phyloP scores from a whole-genome alignment of 176 grass and related monocot genomes.

The Triticum monococcum region DNA sequence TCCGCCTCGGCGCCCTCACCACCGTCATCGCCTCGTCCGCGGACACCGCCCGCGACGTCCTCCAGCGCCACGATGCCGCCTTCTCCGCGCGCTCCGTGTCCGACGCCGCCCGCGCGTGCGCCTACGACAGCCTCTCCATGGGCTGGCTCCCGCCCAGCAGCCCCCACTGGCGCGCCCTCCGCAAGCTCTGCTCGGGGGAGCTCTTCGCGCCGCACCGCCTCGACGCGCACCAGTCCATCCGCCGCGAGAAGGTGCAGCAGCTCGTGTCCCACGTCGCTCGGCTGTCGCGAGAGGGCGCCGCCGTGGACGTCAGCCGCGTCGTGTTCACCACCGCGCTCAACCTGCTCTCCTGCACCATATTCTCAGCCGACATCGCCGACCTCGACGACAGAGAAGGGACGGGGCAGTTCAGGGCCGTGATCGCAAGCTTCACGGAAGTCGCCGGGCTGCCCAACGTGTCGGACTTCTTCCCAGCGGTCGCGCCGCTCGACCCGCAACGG shows the following conservation, averaged over 20 bases:
- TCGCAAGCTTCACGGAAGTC: background rate
- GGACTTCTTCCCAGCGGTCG: conserved; percentile 32
- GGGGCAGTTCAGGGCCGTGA: no score
- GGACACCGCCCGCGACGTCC: conserved; percentile 13
- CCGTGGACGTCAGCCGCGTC: conserved; percentile 16
- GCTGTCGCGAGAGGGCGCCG: background rate
- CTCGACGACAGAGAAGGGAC: background rate
- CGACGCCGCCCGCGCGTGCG: background rate
- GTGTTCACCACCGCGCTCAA: conserved; percentile 25
- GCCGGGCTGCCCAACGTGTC: background rate
- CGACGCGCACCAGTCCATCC: background rate
- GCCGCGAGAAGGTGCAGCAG: conserved; percentile 10
- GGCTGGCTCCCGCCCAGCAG: background rate
- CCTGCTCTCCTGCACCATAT: conserved; percentile 29
- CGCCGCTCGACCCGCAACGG: conserved; percentile 30
- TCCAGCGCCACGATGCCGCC: conserved; percentile 30
- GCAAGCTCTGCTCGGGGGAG: conserved; percentile 33
- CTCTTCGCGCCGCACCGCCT: conserved; percentile 33
- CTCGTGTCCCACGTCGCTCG: conserved; percentile 7
- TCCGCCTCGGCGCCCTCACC: conserved; percentile 12
- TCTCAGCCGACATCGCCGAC: conserved; percentile 25
- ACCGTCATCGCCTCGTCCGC: background rate
- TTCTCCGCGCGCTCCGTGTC: conserved; percentile 13
- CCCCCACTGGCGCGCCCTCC: conserved; percentile 36
- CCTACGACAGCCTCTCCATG: conserved; percentile 2